A percentile compares a stretch with the other conserved stretches of the same genome.
Conservation (phyloP, 2,329 filamentous ascomycete genomes). For the Epichloe glyceriae region DNA sequence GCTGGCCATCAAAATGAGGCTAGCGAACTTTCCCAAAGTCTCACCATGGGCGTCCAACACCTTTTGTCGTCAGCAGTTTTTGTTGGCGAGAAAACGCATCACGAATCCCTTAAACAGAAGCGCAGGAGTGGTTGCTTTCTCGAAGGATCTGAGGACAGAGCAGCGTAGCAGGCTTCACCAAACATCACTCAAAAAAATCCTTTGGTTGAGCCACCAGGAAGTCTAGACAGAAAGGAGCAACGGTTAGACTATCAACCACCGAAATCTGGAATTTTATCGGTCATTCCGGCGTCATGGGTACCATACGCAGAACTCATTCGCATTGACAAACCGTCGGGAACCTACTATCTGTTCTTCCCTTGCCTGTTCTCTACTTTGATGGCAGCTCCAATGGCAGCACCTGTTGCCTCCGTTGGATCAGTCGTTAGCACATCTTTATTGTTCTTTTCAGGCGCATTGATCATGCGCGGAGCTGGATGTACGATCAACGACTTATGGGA, state of each 20-base stretch:
- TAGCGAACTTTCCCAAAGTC: not conserved
- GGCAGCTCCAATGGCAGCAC: constrained; percentile 55
- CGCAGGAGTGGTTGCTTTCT: not conserved
- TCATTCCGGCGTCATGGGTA: constrained; percentile 55
- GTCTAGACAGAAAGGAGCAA: not conserved
- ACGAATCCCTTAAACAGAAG: not conserved
- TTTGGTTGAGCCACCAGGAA: not conserved
- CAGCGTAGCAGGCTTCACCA: not conserved
- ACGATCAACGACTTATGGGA: constrained; percentile 89
- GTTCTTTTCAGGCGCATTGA: constrained; percentile 62
- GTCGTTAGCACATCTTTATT: constrained; percentile 53
- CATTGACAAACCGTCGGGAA: constrained; percentile 68
- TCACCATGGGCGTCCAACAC: not conserved
- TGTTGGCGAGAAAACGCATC: not conserved
- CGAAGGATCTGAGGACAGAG: not conserved
- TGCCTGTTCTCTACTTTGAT: constrained; percentile 75
- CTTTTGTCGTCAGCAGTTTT: not conserved
- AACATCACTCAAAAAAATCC: not conserved
- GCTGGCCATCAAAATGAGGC: not conserved
- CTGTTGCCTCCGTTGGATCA: constrained; percentile 45
- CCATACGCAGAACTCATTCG: constrained; percentile 75
- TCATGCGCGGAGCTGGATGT: constrained; percentile 82
- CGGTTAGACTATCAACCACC: constrained; percentile 49
- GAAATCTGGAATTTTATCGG: constrained; percentile 55
- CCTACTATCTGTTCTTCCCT: constrained; percentile 76